Evolutionary conservation across 768 basidiomycete species (phyloP), one percentile per base, ranked within the genome.

Genomic region (Mycena indigotica): DNA sequence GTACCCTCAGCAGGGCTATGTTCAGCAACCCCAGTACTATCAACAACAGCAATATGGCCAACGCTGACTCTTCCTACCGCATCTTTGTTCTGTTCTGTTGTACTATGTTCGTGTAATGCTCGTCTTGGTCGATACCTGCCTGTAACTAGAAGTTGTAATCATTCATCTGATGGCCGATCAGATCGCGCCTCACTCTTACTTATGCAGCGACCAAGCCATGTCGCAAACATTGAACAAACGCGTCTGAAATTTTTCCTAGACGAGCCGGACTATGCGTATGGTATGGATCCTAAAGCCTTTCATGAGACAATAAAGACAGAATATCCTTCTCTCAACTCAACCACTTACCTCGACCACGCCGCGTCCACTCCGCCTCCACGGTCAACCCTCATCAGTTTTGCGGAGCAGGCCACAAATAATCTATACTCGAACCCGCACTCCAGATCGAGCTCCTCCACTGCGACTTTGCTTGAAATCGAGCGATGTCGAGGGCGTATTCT

Each of bases 1-100:
- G 52, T 67, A 67, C 53, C 46, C 53, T 17, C 70, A 69, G 29
- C 73, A 76, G 57, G 69, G 71, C 38, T 72, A 72, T 50, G 73
- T 71, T n/a, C 72, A 72, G 45, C 74, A 68, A 50, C 66, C 68
- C 30, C 78, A 48, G 29, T 58, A 58, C 52, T 24, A 58, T 12
- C 58, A 49, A 38, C 58, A 50, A 50, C 61, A 58, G 28, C 51
- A 53, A 51, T 62, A 62, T 41, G 60, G 60, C n/a, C 55, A 45
- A 3, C 62, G 58, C 41, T 63, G 49, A 60, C 28, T n/a, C n/a
- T n/a, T n/a, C n/a, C n/a, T n/a, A n/a, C n/a, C n/a, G n/a, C n/a
- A n/a, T n/a, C n/a, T n/a, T n/a, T n/a, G n/a, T n/a, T n/a, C n/a
- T n/a, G n/a, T n/a, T n/a, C n/a, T n/a, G n/a, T n/a, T n/a, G n/a